phyloP scores from a whole-genome alignment of 1,284 basidiomycete species.

The Termitomyces sp. region DNA sequence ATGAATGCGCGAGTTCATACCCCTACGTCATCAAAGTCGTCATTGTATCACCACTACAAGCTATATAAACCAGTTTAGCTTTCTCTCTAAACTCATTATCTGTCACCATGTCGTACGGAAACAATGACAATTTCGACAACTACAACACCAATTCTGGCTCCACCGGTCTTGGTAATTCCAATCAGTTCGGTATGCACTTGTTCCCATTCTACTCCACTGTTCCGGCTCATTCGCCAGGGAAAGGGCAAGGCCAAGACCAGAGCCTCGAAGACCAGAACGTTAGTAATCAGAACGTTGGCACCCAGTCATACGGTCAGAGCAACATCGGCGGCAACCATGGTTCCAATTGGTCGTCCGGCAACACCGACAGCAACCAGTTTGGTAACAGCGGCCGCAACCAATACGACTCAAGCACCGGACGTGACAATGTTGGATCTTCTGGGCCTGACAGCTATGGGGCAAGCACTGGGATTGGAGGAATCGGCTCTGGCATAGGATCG shows the following conservation, averaged over 20 bases:
- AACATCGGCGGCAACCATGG: not conserved
- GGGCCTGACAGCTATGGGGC: slow-evolving; percentile 5
- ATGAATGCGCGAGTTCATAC: slow-evolving; percentile 1
- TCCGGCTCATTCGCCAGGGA: not conserved
- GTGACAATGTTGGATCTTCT: slow-evolving; percentile 7
- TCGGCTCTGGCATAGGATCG: slow-evolving; percentile 11
- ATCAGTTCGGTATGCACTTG: slow-evolving; percentile 5
- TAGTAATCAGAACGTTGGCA: not conserved
- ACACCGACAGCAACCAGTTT: slow-evolving; percentile 1
- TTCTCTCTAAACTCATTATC: not conserved
- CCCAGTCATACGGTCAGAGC: not conserved
- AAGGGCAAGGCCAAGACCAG: slow-evolving; percentile 7
- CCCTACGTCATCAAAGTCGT: slow-evolving; percentile 8
- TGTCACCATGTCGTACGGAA: slow-evolving; percentile 15
- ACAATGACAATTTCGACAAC: slow-evolving; percentile 7
- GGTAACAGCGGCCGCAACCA: not conserved
- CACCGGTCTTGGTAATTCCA: slow-evolving; percentile 2
- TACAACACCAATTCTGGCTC: slow-evolving; percentile 9
- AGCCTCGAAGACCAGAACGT: slow-evolving; percentile 1
- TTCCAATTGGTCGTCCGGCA: slow-evolving; percentile 1
- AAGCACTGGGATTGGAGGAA: slow-evolving; percentile 1
- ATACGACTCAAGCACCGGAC: not conserved
- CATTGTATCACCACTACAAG: not conserved
- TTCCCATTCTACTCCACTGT: not conserved
- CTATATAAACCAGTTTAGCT: slow-evolving; percentile 6